phyloP scores from a whole-genome alignment of 1,284 basidiomycete species.

The Termitomyces sp. region DNA sequence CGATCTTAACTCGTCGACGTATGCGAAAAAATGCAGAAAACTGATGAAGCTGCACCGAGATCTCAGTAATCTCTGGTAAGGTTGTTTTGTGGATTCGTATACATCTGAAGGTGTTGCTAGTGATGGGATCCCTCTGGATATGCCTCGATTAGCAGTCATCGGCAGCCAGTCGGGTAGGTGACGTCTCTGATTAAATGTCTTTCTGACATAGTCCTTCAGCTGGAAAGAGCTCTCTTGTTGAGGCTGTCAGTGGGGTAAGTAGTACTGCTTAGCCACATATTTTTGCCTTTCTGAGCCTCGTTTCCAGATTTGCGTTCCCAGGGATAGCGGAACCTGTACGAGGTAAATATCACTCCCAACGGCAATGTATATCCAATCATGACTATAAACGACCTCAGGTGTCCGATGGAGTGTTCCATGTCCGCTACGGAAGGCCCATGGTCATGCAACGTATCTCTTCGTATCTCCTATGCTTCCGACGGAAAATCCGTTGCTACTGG shows the following conservation, averaged over 20 bases:
- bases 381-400: conserved; percentile 28
- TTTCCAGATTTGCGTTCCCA: conserved; percentile 49
- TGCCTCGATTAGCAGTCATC: conserved; percentile 52
- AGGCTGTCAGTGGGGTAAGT: conserved; percentile 52
- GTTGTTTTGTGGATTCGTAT: neutral
- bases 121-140: conserved; percentile 35
- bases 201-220: conserved; percentile 26
- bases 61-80: conserved; percentile 40
- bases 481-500: conserved; percentile 19
- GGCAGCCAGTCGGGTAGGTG: conserved; percentile 54
- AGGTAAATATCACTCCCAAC: conserved; percentile 27
- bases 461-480: conserved; percentile 30
- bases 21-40: conserved; percentile 39
- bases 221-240: conserved; percentile 57
- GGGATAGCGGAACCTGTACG: conserved; percentile 57
- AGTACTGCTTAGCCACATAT: conserved; percentile 14
- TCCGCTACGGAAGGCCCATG: conserved; percentile 35
- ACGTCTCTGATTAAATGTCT: neutral
- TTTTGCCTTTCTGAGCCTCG: neutral
- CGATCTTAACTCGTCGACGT: conserved; percentile 18
- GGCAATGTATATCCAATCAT: neutral
- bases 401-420: conserved; percentile 54
- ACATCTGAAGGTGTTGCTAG: conserved; percentile 22
- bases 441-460: conserved; percentile 48
- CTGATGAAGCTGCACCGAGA: conserved; percentile 43